phyloP scores from a whole-genome alignment of 179 eudicot genomes.

The Silene vulgaris region DNA sequence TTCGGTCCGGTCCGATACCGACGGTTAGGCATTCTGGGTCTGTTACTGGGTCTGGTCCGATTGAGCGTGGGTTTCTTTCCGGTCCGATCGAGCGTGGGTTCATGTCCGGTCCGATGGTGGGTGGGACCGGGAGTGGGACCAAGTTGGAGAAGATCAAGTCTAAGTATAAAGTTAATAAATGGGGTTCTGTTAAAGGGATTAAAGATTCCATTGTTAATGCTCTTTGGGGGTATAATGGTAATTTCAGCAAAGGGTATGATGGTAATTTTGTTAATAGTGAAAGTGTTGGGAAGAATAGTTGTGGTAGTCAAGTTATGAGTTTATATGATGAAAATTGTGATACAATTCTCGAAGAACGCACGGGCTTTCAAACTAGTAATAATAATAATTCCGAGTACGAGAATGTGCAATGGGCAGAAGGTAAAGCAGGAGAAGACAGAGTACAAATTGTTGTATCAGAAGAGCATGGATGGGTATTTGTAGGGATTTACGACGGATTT shows the following conservation, averaged over 20 bases:
- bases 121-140: not conserved
- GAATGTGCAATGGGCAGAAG: slow-evolving; percentile 86
- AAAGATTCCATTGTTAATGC: slow-evolving; percentile 35
- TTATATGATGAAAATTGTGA: slow-evolving; percentile 31
- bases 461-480: slow-evolving; percentile 72
- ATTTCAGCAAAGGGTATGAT: slow-evolving; percentile 9
- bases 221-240: slow-evolving; percentile 21
- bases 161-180: slow-evolving; percentile 29
- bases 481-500: slow-evolving; percentile 77
- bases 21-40: slow-evolving; percentile 18
- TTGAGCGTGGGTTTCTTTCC: slow-evolving; percentile 67
- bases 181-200: slow-evolving; percentile 42
- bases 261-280: not conserved
- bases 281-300: slow-evolving; percentile 27
- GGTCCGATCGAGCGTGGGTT: slow-evolving; percentile 81
- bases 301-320: slow-evolving; percentile 27
- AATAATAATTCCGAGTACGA: slow-evolving; percentile 32
- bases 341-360: not conserved
- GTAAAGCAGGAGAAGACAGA: slow-evolving; percentile 89
- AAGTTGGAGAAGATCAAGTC: slow-evolving; percentile 19
- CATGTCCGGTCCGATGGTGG: slow-evolving; percentile 53
- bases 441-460: slow-evolving; percentile 66
- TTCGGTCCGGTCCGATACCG: slow-evolving; percentile 62
- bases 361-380: not conserved
- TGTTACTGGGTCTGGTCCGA: slow-evolving; percentile 48